These are phyloP conservation scores for Entophlyctis luteolus DNA, from an alignment of 192 early-diverging fungal species.

Conservation along the genomic window DNA sequence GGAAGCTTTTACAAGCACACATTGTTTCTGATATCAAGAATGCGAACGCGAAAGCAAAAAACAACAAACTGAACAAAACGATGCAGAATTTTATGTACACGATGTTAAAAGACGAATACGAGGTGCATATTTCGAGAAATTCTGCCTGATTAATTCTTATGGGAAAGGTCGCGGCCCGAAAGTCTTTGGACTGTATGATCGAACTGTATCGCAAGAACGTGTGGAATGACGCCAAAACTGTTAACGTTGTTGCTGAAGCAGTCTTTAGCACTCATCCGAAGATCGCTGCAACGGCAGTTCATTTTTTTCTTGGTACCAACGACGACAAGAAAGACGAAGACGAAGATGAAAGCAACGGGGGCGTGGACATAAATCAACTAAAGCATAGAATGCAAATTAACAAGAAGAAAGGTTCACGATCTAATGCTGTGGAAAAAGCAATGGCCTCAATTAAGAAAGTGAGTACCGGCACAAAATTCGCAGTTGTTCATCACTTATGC, in stretches of 20 bases:
- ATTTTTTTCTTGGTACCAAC: constrained; percentile 84
- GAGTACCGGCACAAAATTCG: neutral
- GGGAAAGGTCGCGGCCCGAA: constrained; percentile 80
- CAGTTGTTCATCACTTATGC: neutral
- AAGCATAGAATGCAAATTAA: constrained; percentile 75
- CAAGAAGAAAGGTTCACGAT: constrained; percentile 82
- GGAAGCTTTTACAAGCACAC: constrained; percentile 83
- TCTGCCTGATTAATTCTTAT: neutral
- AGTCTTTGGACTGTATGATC: constrained; percentile 94
- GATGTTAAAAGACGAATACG: constrained; percentile 71
- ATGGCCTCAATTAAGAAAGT: constrained; percentile 63
- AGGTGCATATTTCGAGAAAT: constrained; percentile 32
- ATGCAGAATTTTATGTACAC: constrained; percentile 98
- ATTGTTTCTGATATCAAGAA: constrained; percentile 95
- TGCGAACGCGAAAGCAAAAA: constrained; percentile 86
- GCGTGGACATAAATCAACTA: constrained; percentile 69
- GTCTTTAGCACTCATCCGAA: constrained; percentile 91
- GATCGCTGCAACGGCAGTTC: constrained; percentile 84
- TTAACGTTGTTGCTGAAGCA: constrained; percentile 96
- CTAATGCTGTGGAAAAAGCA: constrained; percentile 73
- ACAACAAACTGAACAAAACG: constrained; percentile 97
- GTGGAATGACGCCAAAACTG: constrained; percentile 98
- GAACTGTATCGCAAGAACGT: constrained; percentile 94
- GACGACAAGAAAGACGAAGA: constrained; percentile 63
- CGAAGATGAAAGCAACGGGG: constrained; percentile 70